Percentiles rank a stretch among this genome's conserved stretches.
phyloP scores from a whole-genome alignment of 2,329 filamentous ascomycete genomes.

The Triangularia setosa region DNA sequence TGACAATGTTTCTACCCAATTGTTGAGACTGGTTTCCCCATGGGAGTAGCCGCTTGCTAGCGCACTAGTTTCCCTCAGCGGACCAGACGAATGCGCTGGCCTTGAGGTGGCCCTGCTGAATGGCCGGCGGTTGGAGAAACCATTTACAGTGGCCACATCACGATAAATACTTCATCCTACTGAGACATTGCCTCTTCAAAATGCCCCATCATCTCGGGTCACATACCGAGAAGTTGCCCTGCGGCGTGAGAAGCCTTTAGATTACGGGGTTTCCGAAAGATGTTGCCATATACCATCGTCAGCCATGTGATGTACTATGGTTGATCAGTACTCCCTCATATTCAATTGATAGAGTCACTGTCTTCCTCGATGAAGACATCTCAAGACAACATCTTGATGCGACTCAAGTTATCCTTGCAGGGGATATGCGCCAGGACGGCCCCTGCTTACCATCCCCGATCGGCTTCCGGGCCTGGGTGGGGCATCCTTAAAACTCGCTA shows the following conservation, averaged over 20 bases:
- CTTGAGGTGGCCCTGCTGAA: neutral
- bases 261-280: too few species aligned
- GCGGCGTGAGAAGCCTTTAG: neutral
- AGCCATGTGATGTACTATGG: too few species aligned
- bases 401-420: conserved; percentile 11
- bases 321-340: conserved; percentile 5
- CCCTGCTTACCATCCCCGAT: conserved; percentile 29
- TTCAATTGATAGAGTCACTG: neutral
- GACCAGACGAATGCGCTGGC: conserved; percentile 4
- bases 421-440: conserved; percentile 14
- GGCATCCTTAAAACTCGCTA: conserved; percentile 52
- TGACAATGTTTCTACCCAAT: conserved; percentile 31
- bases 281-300: too few species aligned
- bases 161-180: neutral
- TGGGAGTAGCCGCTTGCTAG: neutral
- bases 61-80: neutral
- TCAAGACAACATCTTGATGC: conserved; percentile 17
- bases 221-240: neutral
- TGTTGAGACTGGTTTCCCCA: conserved; percentile 2
- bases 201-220: neutral
- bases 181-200: too few species aligned
- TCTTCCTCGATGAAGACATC: neutral
- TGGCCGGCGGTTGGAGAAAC: conserved; percentile 19
- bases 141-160: neutral
- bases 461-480: conserved; percentile 29